These are phyloP conservation scores for Sporothrix mexicana DNA, from an alignment of 2,329 filamentous ascomycete species.

Conservation along the genomic window DNA sequence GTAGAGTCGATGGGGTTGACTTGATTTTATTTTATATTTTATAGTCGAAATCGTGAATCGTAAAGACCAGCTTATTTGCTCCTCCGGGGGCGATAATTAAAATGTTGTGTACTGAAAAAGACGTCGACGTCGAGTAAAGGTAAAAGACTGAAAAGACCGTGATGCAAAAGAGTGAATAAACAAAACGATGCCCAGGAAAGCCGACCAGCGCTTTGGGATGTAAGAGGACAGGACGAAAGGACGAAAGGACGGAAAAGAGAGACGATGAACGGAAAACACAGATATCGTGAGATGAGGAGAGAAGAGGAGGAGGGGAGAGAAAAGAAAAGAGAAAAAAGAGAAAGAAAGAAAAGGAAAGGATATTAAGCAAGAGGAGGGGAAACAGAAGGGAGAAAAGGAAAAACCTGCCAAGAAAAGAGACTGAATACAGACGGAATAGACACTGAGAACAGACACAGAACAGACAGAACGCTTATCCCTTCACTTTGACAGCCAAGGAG, in stretches of 20 bases:
- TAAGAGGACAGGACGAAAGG: slow-evolving; percentile 34
- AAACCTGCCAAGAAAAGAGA: not conserved
- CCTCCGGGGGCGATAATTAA: slow-evolving; percentile 37
- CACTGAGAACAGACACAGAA: too few relatives aligned
- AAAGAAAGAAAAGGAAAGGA: not conserved
- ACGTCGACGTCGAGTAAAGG: too few relatives aligned
- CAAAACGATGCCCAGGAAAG: slow-evolving; percentile 49
- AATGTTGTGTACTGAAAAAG: too few relatives aligned
- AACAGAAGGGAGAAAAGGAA: slow-evolving; percentile 2
- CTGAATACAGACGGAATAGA: not conserved
- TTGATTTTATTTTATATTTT: slow-evolving; percentile 39
- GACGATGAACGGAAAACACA: slow-evolving; percentile 24
- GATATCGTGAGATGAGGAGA: slow-evolving; percentile 30
- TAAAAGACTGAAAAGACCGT: not conserved
- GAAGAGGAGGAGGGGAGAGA: slow-evolving; percentile 4
- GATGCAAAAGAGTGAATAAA: slow-evolving; percentile 34
- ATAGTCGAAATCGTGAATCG: slow-evolving; percentile 37
- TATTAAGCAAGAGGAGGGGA: not conserved
- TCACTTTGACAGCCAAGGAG: too few relatives aligned
- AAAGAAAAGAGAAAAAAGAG: not conserved
- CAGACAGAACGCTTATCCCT: too few relatives aligned
- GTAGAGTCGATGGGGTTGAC: slow-evolving; percentile 37
- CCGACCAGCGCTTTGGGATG: slow-evolving; percentile 58
- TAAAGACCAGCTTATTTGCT: slow-evolving; percentile 49
- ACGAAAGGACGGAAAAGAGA: slow-evolving; percentile 20